These are phyloP conservation scores for Trichosporon inkin DNA, from an alignment of 1,284 basidiomycete species.

Conservation along the genomic window DNA sequence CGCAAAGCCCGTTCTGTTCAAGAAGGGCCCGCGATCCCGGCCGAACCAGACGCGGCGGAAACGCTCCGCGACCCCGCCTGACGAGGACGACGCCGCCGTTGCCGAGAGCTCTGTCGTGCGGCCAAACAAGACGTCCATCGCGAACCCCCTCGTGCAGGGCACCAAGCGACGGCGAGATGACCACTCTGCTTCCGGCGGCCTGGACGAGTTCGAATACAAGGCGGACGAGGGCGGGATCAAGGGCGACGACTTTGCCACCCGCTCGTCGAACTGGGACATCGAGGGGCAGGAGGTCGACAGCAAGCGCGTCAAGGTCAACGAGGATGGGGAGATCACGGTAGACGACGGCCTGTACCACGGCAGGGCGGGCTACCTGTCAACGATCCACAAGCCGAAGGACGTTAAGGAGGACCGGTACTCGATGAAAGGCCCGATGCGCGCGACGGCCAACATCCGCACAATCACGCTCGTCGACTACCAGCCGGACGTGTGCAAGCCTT, in stretches of 20 bases:
- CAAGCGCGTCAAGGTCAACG: constrained; percentile 45
- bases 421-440: constrained; percentile 78
- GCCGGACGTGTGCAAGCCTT: constrained; percentile 98
- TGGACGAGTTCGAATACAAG: constrained; percentile 59
- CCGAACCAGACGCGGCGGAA: constrained; percentile 59
- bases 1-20: constrained; percentile 64
- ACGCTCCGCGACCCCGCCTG: constrained; percentile 61
- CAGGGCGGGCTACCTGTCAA: constrained; percentile 72
- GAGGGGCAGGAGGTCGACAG: constrained; percentile 33
- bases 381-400: constrained; percentile 66
- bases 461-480: constrained; percentile 97
- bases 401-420: constrained; percentile 73
- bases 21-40: constrained; percentile 72
- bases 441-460: constrained; percentile 79
- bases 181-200: constrained; percentile 56
- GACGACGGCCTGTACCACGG: constrained; percentile 90
- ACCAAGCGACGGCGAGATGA: constrained; percentile 75
- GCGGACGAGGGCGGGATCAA: constrained; percentile 41
- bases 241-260: constrained; percentile 49
- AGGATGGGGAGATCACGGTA: constrained; percentile 46
- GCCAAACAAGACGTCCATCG: constrained; percentile 63
- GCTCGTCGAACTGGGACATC: constrained; percentile 52
- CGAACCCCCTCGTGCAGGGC: constrained; percentile 74
- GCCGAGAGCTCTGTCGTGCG: constrained; percentile 57
- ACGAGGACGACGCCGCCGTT: constrained; percentile 52